Base-by-base conservation (phyloP, 2,329 filamentous ascomycete genomes). In the Tolypocladium ovalisporum region DNA sequence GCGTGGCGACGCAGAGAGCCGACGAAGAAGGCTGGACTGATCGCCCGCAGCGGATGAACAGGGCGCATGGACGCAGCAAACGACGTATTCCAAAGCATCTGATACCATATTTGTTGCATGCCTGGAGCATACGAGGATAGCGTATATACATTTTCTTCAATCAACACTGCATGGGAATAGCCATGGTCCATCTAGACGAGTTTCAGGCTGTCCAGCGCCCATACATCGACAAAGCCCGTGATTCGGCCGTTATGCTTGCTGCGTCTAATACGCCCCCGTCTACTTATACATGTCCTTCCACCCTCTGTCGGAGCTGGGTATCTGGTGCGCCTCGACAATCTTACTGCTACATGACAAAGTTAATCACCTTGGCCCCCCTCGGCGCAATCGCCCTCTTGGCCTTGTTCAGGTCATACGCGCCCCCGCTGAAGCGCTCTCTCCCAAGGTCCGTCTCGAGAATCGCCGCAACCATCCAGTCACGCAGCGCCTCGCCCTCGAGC, bases 341-440 rank as follows among this genome's bases (percentile, higher is more conserved):
- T 15, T 34, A 22, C 17, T 42, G 5, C 56, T 70, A 77, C 58
- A 84, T 61, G 55, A 94, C 84, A 77, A 92, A 87, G 72, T 92
- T 95, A 34, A 93, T 80, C 54, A 89, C 76, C 68, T 79, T 85
- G 15, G 88, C 88, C 1, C 79, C 80, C 58, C 77, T 78, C 15
- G 89, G 84, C 15, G 90, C 78, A 64, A 92, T 81, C 1, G 85
- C 79, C 61, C 83, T 82, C 66, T 81, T 83, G n/a, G 84, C 80
- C 61, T 75, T 75, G 34, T 73, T 71, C 15, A 83, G 69, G 58
- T 80, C 70, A 40, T 73, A 73, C 15, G 66, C 60, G 7, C 72
- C 77, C 53, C 78, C 73, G 9, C 70, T 74, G 59, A 88, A 73
- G 73, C 79, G 84, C 44, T 76, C 67, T 58, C 73, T 76, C 4